These are phyloP conservation scores for Chamaenerion angustifolium DNA, from an alignment of 345 rosid genomes.

Conservation along the genomic window DNA sequence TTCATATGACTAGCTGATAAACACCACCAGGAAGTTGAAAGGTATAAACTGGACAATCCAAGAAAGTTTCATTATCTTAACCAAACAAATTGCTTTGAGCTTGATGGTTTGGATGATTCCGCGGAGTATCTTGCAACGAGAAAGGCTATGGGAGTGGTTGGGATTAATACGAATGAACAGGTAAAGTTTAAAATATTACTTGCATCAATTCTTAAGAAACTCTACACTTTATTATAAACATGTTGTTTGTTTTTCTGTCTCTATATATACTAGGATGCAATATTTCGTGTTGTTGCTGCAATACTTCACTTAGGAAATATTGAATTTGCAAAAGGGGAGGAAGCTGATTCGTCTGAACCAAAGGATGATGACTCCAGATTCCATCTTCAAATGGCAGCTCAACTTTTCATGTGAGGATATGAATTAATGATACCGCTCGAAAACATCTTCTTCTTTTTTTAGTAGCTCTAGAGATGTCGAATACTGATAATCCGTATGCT, in stretches of 20 bases:
- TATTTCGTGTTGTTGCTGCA: conserved; percentile 90
- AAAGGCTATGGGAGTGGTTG: conserved; percentile 92
- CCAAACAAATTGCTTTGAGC: conserved; percentile 69
- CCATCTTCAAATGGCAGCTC: conserved; percentile 74
- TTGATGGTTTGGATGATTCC: conserved; percentile 73
- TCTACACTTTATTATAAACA: no score
- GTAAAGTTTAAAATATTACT: no score
- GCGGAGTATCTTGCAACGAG: conserved; percentile 70
- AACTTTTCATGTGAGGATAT: conserved; percentile 60
- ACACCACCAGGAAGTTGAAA: conserved; percentile 52
- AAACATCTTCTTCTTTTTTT: no score
- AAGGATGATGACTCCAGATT: conserved; percentile 70
- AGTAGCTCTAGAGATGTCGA: no score
- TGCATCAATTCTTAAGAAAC: no score
- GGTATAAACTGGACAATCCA: conserved; percentile 71
- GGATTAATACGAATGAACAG: conserved; percentile 72
- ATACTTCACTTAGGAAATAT: conserved; percentile 94
- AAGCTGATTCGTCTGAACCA: conserved; percentile 66
- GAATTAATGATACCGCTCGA: no score
- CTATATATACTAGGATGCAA: no score
- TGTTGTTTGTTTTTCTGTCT: no score
- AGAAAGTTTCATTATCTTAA: conserved; percentile 79
- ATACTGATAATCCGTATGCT: not conserved
- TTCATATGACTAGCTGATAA: no score
- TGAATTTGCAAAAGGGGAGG: conserved; percentile 74